Conservation (phyloP, 768 basidiomycete genomes). For the Cyclocybe aegerita region DNA sequence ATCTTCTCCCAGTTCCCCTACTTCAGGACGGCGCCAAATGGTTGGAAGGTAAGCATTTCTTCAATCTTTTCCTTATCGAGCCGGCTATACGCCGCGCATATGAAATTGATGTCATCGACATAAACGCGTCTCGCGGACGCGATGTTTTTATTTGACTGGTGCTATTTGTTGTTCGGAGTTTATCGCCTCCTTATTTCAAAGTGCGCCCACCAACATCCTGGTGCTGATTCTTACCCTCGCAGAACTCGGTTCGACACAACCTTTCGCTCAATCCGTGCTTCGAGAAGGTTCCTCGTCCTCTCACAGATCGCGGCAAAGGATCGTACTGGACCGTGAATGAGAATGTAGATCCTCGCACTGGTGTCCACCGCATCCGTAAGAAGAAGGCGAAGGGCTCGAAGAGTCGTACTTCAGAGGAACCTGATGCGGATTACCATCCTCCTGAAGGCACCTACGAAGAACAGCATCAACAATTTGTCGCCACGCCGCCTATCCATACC, state of each 20-base stretch:
- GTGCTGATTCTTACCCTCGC: constrained; percentile 20
- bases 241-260: constrained; percentile 93
- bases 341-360: constrained; percentile 85
- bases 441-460: constrained; percentile 54
- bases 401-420: constrained; percentile 52
- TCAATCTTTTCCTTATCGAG: constrained; percentile 12
- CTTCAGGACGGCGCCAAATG: constrained; percentile 81
- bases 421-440: constrained; percentile 65
- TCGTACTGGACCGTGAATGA: constrained; percentile 94
- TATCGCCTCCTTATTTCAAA: constrained; percentile 31
- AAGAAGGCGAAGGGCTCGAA: constrained; percentile 71
- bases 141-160: constrained; percentile 66
- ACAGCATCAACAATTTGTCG: constrained; percentile 54
- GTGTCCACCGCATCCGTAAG: constrained; percentile 86
- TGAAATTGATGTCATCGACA: constrained; percentile 8
- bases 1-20: constrained; percentile 69
- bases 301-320: constrained; percentile 88
- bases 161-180: constrained; percentile 56
- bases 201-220: constrained; percentile 23
- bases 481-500: constrained; percentile 52
- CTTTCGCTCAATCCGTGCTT: constrained; percentile 89
- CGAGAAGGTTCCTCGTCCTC: constrained; percentile 87
- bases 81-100: constrained; percentile 11
- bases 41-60: constrained; percentile 77
- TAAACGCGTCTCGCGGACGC: constrained; percentile 47